Evolutionary conservation across 768 basidiomycete species (phyloP), one percentile per base, ranked within the genome.

Genomic region (Russula olivacea): DNA sequence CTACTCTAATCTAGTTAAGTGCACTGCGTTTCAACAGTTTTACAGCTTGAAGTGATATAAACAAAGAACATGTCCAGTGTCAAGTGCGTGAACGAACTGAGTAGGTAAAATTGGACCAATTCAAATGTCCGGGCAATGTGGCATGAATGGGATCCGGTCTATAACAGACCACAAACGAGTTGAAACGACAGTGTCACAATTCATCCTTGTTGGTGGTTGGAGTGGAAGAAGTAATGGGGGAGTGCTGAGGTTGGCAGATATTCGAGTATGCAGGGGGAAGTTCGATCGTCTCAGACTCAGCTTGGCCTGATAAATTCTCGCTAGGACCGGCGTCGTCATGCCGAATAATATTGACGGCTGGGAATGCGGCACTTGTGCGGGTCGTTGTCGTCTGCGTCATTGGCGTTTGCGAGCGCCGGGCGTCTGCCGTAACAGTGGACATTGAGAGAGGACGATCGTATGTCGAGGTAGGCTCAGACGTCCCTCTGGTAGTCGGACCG

Each of bases 191-290:
- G 8, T 6, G 32, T 59, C 63, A 59, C 48, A 28, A n/a, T n/a
- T n/a, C 47, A 25, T n/a, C 40, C 38, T 36, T 19, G 15, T 17
- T 12, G 28, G 28, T 28, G 28, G 28, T 28, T 28, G 28, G 28
- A 28, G n/a, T 8, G n/a, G 58, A 38, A 54, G 43, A 0, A 17
- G 57, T 47, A 32, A 36, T n/a, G 51, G 21, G 58, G 58, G 36
- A 41, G 19, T 25, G 28, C 28, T 21, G 36, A 21, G 23, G 11
- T 14, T 54, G 53, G 19, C 67, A 65, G 51, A 91, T 77, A 28
- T 88, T 82, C 25, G 87, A 89, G 73, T 93, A 93, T 32, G 89
- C 89, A 2, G 90, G 90, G 17, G 90, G 90, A 53, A 93, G 78
- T 73, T 93, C 90, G 52, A 93, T 83, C 48, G 88, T 91, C 73